Conservation (phyloP, 805 yeast genomes). For the Kodamaea hsintzibuensis region DNA sequence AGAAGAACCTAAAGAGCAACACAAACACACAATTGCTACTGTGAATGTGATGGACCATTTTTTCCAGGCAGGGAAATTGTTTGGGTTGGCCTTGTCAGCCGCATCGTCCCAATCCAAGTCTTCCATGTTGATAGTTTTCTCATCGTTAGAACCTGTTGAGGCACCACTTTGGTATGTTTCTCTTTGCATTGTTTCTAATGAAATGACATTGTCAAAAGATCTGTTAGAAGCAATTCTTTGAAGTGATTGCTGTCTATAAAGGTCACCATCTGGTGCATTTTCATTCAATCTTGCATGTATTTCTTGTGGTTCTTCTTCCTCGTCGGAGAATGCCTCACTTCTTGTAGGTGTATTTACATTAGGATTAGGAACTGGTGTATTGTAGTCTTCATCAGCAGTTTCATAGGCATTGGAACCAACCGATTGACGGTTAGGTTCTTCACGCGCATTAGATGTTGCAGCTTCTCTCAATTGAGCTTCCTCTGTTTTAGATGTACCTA, state of each 20-base stretch:
- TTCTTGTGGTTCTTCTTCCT: neutral
- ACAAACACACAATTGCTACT: conserved; percentile 64
- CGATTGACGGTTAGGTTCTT: conserved; percentile 12
- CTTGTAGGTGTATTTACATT: neutral
- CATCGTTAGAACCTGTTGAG: neutral
- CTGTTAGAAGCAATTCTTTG: conserved; percentile 20
- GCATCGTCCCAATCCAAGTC: conserved; percentile 60
- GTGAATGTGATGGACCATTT: conserved; percentile 68
- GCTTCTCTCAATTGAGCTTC: conserved; percentile 31
- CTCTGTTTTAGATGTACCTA: conserved; percentile 35
- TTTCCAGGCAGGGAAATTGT: conserved; percentile 64
- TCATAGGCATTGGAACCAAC: conserved; percentile 31
- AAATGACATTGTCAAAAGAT: conserved; percentile 19
- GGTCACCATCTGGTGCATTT: conserved; percentile 1
- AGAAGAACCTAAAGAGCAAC: conserved; percentile 75
- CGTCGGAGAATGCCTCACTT: neutral
- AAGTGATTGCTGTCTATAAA: conserved; percentile 15
- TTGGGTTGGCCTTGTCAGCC: conserved; percentile 62
- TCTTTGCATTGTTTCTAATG: conserved; percentile 14
- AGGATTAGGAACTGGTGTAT: neutral
- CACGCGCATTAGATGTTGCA: conserved; percentile 12
- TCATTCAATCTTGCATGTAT: conserved; percentile 3
- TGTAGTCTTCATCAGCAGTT: conserved; percentile 30
- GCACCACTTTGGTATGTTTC: neutral
- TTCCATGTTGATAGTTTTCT: conserved; percentile 1